Percentiles rank a stretch among this genome's conserved stretches.
Conservation (phyloP, 192 early-diverging fungal species). For the Gamsiella multidivaricata region DNA sequence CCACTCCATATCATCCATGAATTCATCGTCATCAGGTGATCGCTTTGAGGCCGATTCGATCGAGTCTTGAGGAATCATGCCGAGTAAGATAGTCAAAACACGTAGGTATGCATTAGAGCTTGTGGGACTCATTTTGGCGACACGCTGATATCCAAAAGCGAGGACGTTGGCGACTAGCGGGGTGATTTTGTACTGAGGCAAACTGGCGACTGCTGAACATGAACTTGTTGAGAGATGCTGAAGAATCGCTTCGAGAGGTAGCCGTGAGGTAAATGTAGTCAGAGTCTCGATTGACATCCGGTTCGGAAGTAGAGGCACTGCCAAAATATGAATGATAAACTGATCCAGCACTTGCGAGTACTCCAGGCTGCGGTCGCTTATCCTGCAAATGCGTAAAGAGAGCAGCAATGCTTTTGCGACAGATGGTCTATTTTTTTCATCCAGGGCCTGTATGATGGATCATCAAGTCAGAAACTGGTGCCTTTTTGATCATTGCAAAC, state of each 20-base stretch:
- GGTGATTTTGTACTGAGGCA: constrained; percentile 37
- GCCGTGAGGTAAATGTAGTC: constrained; percentile 36
- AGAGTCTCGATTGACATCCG: constrained; percentile 56
- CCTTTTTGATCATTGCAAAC: background rate
- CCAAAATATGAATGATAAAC: constrained; percentile 62
- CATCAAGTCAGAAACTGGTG: background rate
- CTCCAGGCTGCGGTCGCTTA: constrained; percentile 1
- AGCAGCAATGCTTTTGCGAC: constrained; percentile 18
- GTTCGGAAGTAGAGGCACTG: constrained; percentile 61
- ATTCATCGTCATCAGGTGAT: constrained; percentile 54
- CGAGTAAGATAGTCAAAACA: constrained; percentile 47
- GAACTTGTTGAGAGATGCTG: constrained; percentile 42
- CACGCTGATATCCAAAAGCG: constrained; percentile 16
- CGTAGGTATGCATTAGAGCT: constrained; percentile 46
- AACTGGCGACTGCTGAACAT: constrained; percentile 57
- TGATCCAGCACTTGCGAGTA: constrained; percentile 9
- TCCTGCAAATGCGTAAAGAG: constrained; percentile 33
- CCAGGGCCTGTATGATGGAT: constrained; percentile 24
- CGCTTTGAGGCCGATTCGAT: constrained; percentile 19
- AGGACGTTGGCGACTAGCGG: constrained; percentile 32
- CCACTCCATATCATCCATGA: constrained; percentile 51
- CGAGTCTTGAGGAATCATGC: constrained; percentile 34
- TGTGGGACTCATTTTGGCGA: constrained; percentile 26
- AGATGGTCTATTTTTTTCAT: constrained; percentile 31
- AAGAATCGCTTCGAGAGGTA: constrained; percentile 58